phyloP scores from a whole-genome alignment of 2,329 filamentous ascomycete species.

The Mycogone perniciosa region DNA sequence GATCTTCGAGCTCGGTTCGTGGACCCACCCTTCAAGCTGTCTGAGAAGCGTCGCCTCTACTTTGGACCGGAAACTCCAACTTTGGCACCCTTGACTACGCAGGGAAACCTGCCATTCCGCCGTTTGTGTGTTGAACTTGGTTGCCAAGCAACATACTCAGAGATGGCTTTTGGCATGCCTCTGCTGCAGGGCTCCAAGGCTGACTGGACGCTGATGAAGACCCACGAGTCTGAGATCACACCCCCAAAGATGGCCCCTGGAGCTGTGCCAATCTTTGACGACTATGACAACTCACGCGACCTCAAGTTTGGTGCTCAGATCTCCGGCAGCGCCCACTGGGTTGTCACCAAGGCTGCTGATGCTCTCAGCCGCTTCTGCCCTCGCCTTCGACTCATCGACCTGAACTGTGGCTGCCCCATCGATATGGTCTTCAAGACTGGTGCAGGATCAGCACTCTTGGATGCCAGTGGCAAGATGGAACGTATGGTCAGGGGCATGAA shows the following conservation, averaged over 20 bases:
- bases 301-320: constrained; percentile 90
- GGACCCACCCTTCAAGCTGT: constrained; percentile 83
- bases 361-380: constrained; percentile 70
- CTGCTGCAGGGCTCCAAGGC: constrained; percentile 82
- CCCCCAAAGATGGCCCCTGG: constrained; percentile 61
- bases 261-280: constrained; percentile 51
- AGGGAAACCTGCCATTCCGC: constrained; percentile 92
- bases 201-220: constrained; percentile 94
- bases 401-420: constrained; percentile 97
- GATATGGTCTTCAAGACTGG: constrained; percentile 86
- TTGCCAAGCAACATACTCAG: constrained; percentile 90
- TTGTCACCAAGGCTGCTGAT: constrained; percentile 83
- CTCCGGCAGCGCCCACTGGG: constrained; percentile 85
- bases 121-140: constrained; percentile 84
- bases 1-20: constrained; percentile 74
- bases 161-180: constrained; percentile 93
- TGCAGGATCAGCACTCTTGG: constrained; percentile 86
- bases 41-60: constrained; percentile 89
- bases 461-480: constrained; percentile 79
- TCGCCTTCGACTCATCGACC: constrained; percentile 79
- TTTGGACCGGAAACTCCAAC: constrained; percentile 91
- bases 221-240: constrained; percentile 73
- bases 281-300: constrained; percentile 77
- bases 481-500: constrained; percentile 97
- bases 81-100: constrained; percentile 90